Evolutionary conservation across 371 early-diverging fungal species (phyloP), one percentile per base, ranked within the genome.

Genomic region (Mucor mucedo): DNA sequence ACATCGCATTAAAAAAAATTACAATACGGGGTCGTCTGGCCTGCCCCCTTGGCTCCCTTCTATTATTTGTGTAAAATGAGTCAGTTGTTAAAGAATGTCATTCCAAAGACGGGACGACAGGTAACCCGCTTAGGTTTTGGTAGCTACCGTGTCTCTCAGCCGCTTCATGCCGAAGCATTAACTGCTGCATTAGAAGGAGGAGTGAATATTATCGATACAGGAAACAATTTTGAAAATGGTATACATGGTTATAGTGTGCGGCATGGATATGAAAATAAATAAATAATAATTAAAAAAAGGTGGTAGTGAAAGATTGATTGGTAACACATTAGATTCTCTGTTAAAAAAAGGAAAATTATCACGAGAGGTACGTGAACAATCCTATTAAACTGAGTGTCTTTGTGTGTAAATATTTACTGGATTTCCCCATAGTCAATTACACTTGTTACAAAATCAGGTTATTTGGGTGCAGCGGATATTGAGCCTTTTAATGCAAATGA

Each of bases 121-220:
- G 84, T 89, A 21, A 83, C 84, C 2, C 82, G 84, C n/a, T 50
- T 89, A 16, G 89, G 89, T 0, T 87, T 89, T 69, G 89, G 89
- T 11, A 81, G 81, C 3, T 88, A 86, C 56, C 73, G 89, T 33
- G 68, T 77, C 21, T 79, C 78, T 16, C 45, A 65, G 2, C 63
- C 66, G 1, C 52, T 39, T 4, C 88, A 88, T 60, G 75, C 60
- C 0, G 63, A 70, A n/a, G 91, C 91, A 1, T 60, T 93, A 2
- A 58, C 68, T 5, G 52, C 71, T 28, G 91, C 92, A 5, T 60
- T 91, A 7, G 60, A 76, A 54, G 63, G 73, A 9, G 92, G 92
- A 16, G 77, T 91, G 28, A 90, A 91, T 58, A 82, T 91, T 33
- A 82, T 93, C 40, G 93, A 93, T 65, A 90, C 91, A 5, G 86